Percentiles rank a stretch among this genome's conserved stretches.
Conservation (phyloP, 306 rosid species). For the Ochetophila trinervis region DNA sequence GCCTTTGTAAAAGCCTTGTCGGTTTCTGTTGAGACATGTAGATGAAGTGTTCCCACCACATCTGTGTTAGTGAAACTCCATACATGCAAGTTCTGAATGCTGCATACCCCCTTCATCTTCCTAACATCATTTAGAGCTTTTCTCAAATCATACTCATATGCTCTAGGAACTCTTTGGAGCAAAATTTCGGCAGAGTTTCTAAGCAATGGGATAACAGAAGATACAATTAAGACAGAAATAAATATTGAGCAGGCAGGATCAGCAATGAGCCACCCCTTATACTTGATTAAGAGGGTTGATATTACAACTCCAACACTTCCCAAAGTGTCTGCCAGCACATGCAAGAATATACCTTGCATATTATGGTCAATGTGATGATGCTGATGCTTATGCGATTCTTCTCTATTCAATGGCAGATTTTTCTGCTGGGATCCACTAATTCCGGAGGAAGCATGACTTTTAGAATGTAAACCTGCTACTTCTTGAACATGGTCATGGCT, state of each 20-base stretch:
- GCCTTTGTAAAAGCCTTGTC: slow-evolving; percentile 54
- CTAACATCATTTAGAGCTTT: slow-evolving; percentile 46
- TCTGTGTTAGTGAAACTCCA: slow-evolving; percentile 91
- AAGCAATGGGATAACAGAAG: slow-evolving; percentile 87
- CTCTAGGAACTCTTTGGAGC: slow-evolving; percentile 88
- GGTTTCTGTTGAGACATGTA: slow-evolving; percentile 58
- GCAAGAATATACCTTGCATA: slow-evolving; percentile 97
- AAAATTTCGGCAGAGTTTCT: slow-evolving; percentile 82
- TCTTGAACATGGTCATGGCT: slow-evolving; percentile 15
- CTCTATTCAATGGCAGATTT: slow-evolving; percentile 12
- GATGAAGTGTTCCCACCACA: slow-evolving; percentile 78
- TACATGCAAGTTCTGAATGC: slow-evolving; percentile 57
- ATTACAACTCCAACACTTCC: slow-evolving; percentile 97
- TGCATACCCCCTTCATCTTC: slow-evolving; percentile 63
- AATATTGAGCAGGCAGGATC: slow-evolving; percentile 97
- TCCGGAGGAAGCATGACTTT: slow-evolving; percentile 18
- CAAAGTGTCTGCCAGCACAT: slow-evolving; percentile 91
- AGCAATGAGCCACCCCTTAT: slow-evolving; percentile 92
- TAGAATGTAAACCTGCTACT: slow-evolving; percentile 14
- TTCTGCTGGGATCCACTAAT: slow-evolving; percentile 23
- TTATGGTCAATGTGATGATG: slow-evolving; percentile 94
- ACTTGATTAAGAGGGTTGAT: slow-evolving; percentile 84
- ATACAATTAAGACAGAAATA: slow-evolving; percentile 72
- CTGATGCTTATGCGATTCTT: slow-evolving; percentile 35
- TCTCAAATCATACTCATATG: slow-evolving; percentile 53